Evolutionary conservation across 2,329 filamentous ascomycete genomes (phyloP), one percentile per base, ranked within the genome.

Genomic region (Pezicula carpinea): DNA sequence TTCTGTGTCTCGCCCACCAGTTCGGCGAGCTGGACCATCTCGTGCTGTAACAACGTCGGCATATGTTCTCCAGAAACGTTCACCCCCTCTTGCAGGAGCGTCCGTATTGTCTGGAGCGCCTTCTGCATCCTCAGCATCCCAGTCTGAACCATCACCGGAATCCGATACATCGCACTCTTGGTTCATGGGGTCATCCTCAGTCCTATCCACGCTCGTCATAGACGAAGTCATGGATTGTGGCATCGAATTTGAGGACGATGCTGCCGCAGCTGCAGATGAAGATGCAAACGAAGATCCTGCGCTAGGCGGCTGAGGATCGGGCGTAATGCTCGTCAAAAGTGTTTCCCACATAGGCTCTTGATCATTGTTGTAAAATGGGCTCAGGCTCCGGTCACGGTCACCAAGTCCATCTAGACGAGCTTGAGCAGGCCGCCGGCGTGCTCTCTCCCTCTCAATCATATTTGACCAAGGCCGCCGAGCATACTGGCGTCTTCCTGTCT

Each of bases 371-470:
- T 40, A 40, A 8, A 40, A 15, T 1, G 85, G 84, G 61, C 85
- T 90, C n/a, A 89, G 69, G 64, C 89, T 95, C 56, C 89, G 82
- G 53, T 89, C 80, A 49, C 90, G 85, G 66, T 96, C 89, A 32
- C 89, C 90, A 14, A 96, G 76, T 4, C 89, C 89, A 65, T 95
- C 84, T 1, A 85, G 53, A 43, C 48, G 54, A 29, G 50, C 50
- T 45, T 55, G 50, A 26, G 49, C 52, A 29, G 50, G 41, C n/a
- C 46, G 40, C 41, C 54, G 40, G 19, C 38, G 38, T 23, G 38
- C 38, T 26, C 38, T 40, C 15, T 38, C 35, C 5, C 21, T 38
- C 35, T 19, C 21, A 18, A 21, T 14, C 34, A 36, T 36, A 19
- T 36, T 22, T 40, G 38, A 40, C 22, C 18, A n/a, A 40, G 38